These are phyloP conservation scores for Gymnopus androsaceus DNA, from an alignment of 1,284 basidiomycete genomes.

Conservation along the genomic window DNA sequence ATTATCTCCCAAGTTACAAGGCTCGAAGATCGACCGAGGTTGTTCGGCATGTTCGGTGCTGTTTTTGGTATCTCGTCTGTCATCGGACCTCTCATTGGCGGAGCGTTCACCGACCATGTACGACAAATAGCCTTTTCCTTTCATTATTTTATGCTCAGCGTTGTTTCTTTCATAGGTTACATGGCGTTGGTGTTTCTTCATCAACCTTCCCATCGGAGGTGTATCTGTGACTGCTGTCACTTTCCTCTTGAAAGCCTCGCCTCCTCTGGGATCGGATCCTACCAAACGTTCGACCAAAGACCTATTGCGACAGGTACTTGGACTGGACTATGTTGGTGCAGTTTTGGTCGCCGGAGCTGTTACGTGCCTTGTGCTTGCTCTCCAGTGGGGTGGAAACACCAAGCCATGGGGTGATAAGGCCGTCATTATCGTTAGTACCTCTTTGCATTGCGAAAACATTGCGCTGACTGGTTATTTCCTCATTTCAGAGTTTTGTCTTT, in stretches of 20 bases:
- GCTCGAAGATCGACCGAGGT: slow-evolving; percentile 11
- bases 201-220: slow-evolving; percentile 19
- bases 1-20: slow-evolving; percentile 36
- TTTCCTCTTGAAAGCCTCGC: slow-evolving; percentile 15
- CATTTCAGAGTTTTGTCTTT: slow-evolving; percentile 10
- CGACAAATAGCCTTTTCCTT: neutral
- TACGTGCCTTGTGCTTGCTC: slow-evolving; percentile 16
- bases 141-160: neutral
- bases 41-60: slow-evolving; percentile 15
- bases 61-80: slow-evolving; percentile 16
- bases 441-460: neutral
- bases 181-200: slow-evolving; percentile 12
- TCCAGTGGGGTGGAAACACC: slow-evolving; percentile 38
- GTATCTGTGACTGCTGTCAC: slow-evolving; percentile 15
- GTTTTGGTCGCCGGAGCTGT: slow-evolving; percentile 14
- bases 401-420: slow-evolving; percentile 38
- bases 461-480: neutral
- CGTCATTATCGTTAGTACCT: slow-evolving; percentile 26
- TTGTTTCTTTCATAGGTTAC: neutral
- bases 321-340: slow-evolving; percentile 17
- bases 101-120: slow-evolving; percentile 17
- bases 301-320: slow-evolving; percentile 4
- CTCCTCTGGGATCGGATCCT: slow-evolving; percentile 19
- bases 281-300: slow-evolving; percentile 9
- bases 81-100: slow-evolving; percentile 17